phyloP scores from a whole-genome alignment of 192 early-diverging fungal species.

The Coemansia sp. region DNA sequence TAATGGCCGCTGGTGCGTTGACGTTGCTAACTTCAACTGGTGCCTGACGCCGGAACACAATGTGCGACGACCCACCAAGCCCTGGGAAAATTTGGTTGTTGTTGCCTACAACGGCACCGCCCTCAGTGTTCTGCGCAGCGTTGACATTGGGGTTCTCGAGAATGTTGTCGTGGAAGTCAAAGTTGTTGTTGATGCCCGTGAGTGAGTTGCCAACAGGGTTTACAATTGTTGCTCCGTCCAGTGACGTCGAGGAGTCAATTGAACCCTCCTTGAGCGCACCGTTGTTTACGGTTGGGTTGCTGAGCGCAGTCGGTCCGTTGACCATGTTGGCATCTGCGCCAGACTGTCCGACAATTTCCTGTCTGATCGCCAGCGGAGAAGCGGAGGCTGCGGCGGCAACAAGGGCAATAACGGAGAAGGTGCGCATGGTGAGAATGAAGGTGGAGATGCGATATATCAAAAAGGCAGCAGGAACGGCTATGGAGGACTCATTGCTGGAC shows the following conservation, averaged over 20 bases:
- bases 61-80: not conserved
- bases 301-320: constrained; percentile 46
- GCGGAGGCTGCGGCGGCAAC: constrained; percentile 31
- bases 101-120: constrained; percentile 43
- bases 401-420: constrained; percentile 24
- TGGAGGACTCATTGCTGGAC: not conserved
- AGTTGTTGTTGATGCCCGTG: constrained; percentile 30
- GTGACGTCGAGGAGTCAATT: constrained; percentile 32
- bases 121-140: constrained; percentile 23
- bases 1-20: constrained; percentile 42
- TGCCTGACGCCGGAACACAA: constrained; percentile 33
- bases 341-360: constrained; percentile 33
- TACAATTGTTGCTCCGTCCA: constrained; percentile 34
- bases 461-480: not conserved
- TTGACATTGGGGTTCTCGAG: constrained; percentile 46
- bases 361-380: constrained; percentile 33
- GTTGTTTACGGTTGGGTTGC: constrained; percentile 40
- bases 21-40: constrained; percentile 37
- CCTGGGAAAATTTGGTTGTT: constrained; percentile 31
- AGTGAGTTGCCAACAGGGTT: constrained; percentile 35
- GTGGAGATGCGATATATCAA: not conserved
- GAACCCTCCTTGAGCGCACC: constrained; percentile 33
- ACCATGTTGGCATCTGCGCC: constrained; percentile 25
- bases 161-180: constrained; percentile 48
- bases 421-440: constrained; percentile 15